phyloP scores from a whole-genome alignment of 2,329 filamentous ascomycete species.

The Catunica adiposa region DNA sequence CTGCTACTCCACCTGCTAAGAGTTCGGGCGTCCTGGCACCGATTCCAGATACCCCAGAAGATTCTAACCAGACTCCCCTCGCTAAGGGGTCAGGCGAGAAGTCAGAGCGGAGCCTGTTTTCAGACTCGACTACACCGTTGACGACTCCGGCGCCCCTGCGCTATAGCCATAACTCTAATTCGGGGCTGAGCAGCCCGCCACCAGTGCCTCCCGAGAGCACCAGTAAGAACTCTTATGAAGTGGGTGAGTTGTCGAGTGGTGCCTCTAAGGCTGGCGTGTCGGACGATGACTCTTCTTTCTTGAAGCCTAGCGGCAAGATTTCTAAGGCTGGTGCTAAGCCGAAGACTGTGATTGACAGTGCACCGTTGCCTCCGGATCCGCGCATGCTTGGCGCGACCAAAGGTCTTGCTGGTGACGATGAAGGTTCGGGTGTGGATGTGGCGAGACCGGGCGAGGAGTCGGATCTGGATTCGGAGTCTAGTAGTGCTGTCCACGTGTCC shows the following conservation, averaged over 20 bases:
- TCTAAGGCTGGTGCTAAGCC: conserved; percentile 14
- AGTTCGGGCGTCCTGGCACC: conserved; percentile 2
- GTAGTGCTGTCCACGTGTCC: conserved; percentile 48
- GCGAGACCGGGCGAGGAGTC: conserved; percentile 28
- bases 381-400: conserved; percentile 19
- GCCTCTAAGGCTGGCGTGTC: conserved; percentile 12
- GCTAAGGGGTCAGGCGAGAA: not conserved
- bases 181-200: conserved; percentile 15
- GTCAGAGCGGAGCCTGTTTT: conserved; percentile 7
- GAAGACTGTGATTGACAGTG: conserved; percentile 18
- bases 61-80: conserved; percentile 1
- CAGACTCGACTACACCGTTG: conserved; percentile 31
- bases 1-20: conserved; percentile 5
- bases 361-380: conserved; percentile 29
- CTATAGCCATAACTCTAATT: conserved; percentile 25
- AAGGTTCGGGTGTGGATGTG: conserved; percentile 24
- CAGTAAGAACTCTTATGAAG: conserved; percentile 33
- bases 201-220: conserved; percentile 40
- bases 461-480: conserved; percentile 33
- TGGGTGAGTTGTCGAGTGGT: conserved; percentile 33
- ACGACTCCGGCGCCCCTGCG: conserved; percentile 34
- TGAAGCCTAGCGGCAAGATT: conserved; percentile 3
- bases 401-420: conserved; percentile 19
- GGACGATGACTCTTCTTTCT: conserved; percentile 11
- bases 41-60: conserved; percentile 1